Base-by-base conservation (phyloP, 371 early-diverging fungal genomes). In the Circinella umbellata region DNA sequence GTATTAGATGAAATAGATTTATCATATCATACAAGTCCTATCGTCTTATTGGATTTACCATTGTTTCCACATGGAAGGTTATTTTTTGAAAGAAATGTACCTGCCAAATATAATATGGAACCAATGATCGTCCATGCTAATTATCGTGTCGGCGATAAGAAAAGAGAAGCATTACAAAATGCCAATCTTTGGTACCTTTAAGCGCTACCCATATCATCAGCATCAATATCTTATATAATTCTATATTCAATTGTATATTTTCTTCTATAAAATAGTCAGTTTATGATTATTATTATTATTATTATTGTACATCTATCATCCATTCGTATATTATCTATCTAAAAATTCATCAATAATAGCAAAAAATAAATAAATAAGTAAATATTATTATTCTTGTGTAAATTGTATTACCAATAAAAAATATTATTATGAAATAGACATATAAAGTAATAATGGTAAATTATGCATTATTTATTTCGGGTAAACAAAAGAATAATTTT, bases 131-230 rank as follows among this genome's bases (percentile, higher is more conserved):
- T 81, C 2, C 84, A 84, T 72, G 80, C 81, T 7, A 80, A 79
- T 64, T 86, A 77, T 63, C 75, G 78, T 57, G 71, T 74, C 68
- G 89, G 87, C n/a, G 87, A 87, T 20, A 80, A 84, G 46, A 89
- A 89, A 74, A 88, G 81, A 73, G 67, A 75, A 39, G 72, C 80
- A 17, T 66, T 84, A 20, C 55, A 80, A 55, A 61, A 75, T 55
- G 79, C 79, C 62, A 73, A 73, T 46, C 70, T 84, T 35, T 84
- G 84, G 84, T 84, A 80, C 42, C 36, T 66, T 57, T 48, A 66
- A 51, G 27, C 27, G 27, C 27, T 2, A 27, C 27, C 27, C 27
- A 27, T 27, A 27, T 27, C 27, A 27, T 27, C 27, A 27, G 27
- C 27, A 27, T 27, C 27, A 27, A 27, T 27, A 27, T 27, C 27